Conservation (phyloP, 768 basidiomycete species). For the Leccinum subgranulosum region DNA sequence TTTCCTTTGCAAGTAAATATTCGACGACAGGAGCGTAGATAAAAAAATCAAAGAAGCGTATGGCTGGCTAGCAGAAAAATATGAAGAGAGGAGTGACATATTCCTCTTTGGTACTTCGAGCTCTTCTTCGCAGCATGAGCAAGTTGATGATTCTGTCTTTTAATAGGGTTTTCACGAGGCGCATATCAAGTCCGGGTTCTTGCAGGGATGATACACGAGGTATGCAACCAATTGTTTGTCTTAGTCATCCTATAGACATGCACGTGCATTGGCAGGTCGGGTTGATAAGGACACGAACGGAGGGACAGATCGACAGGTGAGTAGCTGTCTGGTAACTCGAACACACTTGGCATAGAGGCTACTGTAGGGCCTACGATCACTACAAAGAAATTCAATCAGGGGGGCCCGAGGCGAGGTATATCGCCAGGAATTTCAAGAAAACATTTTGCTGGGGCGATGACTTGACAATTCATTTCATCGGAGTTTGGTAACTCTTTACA, state of each 20-base stretch:
- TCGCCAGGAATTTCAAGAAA: background rate
- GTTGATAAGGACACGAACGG: background rate
- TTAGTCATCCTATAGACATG: background rate
- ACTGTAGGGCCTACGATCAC: background rate
- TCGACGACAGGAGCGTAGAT: too few species aligned
- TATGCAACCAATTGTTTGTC: background rate
- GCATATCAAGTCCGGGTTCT: background rate
- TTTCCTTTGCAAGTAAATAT: too few species aligned
- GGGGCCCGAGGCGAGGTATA: background rate
- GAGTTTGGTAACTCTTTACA: background rate
- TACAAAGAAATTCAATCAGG: background rate
- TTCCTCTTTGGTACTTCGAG: too few species aligned
- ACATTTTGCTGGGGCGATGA: background rate
- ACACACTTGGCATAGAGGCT: background rate
- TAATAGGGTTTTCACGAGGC: background rate
- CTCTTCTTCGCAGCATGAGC: background rate
- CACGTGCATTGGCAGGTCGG: background rate
- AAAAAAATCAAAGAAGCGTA: too few species aligned
- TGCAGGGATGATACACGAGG: background rate
- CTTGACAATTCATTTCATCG: background rate
- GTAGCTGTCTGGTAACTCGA: background rate
- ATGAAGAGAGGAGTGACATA: too few species aligned
- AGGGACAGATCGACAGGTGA: background rate
- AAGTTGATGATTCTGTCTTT: background rate
- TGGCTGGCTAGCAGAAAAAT: too few species aligned